Evolutionary conservation across 176 grass and related monocot genomes (phyloP).

Genomic region (Coix lacrymajobi): DNA sequence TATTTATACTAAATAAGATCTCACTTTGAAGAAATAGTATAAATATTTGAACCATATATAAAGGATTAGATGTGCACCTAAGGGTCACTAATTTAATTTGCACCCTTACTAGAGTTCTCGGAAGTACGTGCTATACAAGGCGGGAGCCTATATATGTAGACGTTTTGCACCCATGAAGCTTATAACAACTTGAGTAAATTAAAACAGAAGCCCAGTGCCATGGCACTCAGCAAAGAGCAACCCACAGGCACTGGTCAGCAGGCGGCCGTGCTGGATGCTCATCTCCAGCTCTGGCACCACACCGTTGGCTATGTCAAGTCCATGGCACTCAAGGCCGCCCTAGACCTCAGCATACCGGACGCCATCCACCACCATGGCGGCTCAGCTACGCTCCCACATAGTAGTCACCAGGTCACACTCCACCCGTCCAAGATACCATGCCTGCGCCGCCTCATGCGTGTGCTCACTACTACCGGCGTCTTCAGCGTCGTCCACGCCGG

Average conservation of each 20-base stretch:
- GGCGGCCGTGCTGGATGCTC: background rate
- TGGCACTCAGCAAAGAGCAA: background rate
- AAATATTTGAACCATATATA: too few species aligned
- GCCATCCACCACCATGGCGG: background rate
- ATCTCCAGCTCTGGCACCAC: background rate
- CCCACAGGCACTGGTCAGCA: background rate
- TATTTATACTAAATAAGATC: too few species aligned
- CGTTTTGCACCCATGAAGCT: too few species aligned
- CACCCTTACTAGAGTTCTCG: too few species aligned
- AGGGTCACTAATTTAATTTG: too few species aligned
- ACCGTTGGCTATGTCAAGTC: background rate
- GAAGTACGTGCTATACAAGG: too few species aligned
- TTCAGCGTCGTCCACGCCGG: background rate
- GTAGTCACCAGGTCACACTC: background rate
- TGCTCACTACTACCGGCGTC: background rate
- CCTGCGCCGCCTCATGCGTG: slow-evolving; percentile 3
- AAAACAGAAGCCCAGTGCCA: background rate
- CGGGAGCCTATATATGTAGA: too few species aligned
- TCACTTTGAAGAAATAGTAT: too few species aligned
- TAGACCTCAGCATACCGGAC: background rate
- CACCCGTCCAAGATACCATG: background rate
- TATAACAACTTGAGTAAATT: too few species aligned
- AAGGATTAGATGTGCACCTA: too few species aligned
- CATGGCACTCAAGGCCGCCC: background rate
- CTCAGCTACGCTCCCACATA: background rate